Evolutionary conservation across 179 eudicot genomes (phyloP).

Genomic region (Silene vulgaris): DNA sequence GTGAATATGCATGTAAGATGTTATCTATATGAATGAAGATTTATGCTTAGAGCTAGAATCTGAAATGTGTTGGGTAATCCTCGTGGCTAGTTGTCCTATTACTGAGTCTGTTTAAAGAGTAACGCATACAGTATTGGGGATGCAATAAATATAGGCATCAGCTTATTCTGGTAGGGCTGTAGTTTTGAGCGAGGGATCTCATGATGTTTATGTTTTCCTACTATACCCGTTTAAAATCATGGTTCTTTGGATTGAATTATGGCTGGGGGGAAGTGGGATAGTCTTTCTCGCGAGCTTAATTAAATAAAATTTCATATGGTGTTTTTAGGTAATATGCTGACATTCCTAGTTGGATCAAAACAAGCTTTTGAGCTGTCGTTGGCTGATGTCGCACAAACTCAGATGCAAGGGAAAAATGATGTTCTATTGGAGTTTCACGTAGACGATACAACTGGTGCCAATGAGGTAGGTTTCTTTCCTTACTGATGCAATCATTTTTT

Average conservation of each 20-base stretch:
- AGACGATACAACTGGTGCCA: slow-evolving; percentile 92
- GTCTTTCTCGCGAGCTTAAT: slow-evolving; percentile 12
- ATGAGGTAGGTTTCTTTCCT: slow-evolving; percentile 81
- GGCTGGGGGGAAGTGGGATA: not conserved
- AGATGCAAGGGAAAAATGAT: slow-evolving; percentile 93
- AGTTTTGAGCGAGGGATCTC: not conserved
- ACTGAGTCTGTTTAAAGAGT: not conserved
- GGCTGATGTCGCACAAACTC: slow-evolving; percentile 93
- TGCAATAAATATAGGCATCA: not conserved
- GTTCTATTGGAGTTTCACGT: slow-evolving; percentile 91
- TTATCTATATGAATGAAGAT: not conserved
- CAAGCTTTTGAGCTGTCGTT: slow-evolving; percentile 95
- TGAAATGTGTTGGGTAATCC: not conserved
- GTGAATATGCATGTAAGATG: not conserved
- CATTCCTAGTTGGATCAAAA: slow-evolving; percentile 67
- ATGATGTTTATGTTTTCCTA: not conserved
- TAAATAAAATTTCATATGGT: not conserved
- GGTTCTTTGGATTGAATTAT: not conserved
- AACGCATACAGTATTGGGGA: not conserved
- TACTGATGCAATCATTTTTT: not conserved
- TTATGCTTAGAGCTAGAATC: not conserved
- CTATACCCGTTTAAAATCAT: not conserved
- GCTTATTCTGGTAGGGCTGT: not conserved
- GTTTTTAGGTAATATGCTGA: slow-evolving; percentile 69
- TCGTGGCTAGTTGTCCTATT: not conserved